Percentiles rank a stretch among this genome's conserved stretches.
Evolutionary conservation across 192 early-diverging fungal species (phyloP).

Genomic region (Diversispora eburnea): DNA sequence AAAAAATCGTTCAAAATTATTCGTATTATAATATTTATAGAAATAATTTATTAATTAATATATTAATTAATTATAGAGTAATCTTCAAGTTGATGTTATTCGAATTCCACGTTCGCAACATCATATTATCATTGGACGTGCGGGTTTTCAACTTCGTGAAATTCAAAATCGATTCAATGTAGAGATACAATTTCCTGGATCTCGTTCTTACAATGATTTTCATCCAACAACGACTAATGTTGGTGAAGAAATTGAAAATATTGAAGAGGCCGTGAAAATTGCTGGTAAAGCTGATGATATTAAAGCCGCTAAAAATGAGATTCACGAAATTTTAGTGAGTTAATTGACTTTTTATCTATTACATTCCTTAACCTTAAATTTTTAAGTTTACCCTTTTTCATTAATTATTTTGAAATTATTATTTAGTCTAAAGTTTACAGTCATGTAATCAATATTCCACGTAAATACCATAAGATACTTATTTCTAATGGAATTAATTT

Average conservation of each 20-base stretch:
- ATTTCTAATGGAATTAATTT: slow-evolving; percentile 49
- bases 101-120: slow-evolving; percentile 72
- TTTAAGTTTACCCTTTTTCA: slow-evolving; percentile 41
- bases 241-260: slow-evolving; percentile 5
- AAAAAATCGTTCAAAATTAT: too few relatives aligned
- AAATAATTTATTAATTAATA: neutral
- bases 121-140: slow-evolving; percentile 76
- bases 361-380: neutral
- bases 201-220: slow-evolving; percentile 13
- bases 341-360: slow-evolving; percentile 4
- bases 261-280: slow-evolving; percentile 47
- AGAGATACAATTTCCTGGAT: slow-evolving; percentile 60
- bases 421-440: slow-evolving; percentile 40
- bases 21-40: too few relatives aligned
- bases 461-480: slow-evolving; percentile 48
- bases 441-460: slow-evolving; percentile 52
- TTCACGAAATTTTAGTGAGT: slow-evolving; percentile 19
- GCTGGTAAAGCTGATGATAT: slow-evolving; percentile 54
- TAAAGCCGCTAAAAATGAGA: slow-evolving; percentile 46
- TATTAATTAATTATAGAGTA: neutral
- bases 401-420: too few relatives aligned
- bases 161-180: slow-evolving; percentile 66
- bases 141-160: slow-evolving; percentile 65
- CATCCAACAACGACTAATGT: neutral
- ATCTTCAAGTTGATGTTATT: slow-evolving; percentile 33